Conservation (phyloP, 495 filamentous ascomycete genomes). For the Aspergillus coremiiformis region DNA sequence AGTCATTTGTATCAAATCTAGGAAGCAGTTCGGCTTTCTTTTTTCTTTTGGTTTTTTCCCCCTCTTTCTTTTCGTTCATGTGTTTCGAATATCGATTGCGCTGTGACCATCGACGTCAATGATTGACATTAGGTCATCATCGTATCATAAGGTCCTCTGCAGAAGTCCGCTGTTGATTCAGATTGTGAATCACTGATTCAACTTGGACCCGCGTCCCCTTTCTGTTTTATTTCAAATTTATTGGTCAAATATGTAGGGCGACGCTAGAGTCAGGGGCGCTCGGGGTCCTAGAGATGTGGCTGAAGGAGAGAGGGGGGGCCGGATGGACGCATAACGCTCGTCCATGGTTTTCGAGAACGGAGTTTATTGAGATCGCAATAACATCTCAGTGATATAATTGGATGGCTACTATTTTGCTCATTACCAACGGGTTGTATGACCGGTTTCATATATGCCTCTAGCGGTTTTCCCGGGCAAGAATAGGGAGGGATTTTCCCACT, state of each 20-base stretch:
- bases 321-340: neutral
- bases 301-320: neutral
- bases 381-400: neutral
- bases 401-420: neutral
- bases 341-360: neutral
- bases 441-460: neutral
- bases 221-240: neutral
- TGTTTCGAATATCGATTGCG: neutral
- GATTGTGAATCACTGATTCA: slow-evolving; percentile 12
- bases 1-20: neutral
- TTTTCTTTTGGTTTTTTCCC: neutral
- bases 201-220: slow-evolving; percentile 12
- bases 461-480: neutral
- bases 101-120: neutral
- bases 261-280: slow-evolving; percentile 9
- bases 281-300: slow-evolving; percentile 1
- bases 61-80: neutral
- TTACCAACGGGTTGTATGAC: neutral
- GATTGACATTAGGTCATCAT: neutral
- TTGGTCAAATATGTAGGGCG: neutral
- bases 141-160: slow-evolving; percentile 5
- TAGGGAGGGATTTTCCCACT: neutral
- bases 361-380: neutral
- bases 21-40: neutral
- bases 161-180: slow-evolving; percentile 23